Evolutionary conservation across 805 yeast species (phyloP).

Genomic region (Debaryomyces maramus): DNA sequence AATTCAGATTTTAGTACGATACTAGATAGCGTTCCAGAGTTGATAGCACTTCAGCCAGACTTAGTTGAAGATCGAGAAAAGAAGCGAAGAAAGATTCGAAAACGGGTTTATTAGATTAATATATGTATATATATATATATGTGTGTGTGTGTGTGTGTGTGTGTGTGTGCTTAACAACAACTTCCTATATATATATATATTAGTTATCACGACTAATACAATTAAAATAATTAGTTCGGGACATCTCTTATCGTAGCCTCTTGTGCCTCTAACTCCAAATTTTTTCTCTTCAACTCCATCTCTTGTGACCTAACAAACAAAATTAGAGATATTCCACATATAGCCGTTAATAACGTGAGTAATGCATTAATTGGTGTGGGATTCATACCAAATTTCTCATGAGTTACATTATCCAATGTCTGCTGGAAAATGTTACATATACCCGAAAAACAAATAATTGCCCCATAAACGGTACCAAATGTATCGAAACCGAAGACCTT

Average conservation of each 20-base stretch:
- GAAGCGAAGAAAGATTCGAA: conserved; percentile 13
- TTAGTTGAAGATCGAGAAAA: conserved; percentile 16
- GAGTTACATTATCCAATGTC: conserved; percentile 68
- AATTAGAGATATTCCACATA: conserved; percentile 50
- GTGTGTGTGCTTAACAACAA: no score
- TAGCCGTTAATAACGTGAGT: conserved; percentile 53
- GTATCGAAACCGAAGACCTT: conserved; percentile 92
- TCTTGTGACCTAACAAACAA: conserved; percentile 45
- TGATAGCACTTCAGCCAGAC: conserved; percentile 29
- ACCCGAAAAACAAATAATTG: conserved; percentile 81
- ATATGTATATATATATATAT: conserved; percentile 4
- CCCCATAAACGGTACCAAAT: conserved; percentile 89
- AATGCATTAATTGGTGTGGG: conserved; percentile 75
- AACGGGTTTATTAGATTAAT: conserved; percentile 5
- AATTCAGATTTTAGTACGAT: not conserved
- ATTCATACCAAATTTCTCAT: conserved; percentile 62
- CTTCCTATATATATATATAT: not conserved
- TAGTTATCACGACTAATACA: not conserved
- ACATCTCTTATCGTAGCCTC: conserved; percentile 50
- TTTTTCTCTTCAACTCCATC: conserved; percentile 45
- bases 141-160: not conserved
- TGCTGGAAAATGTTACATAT: conserved; percentile 74
- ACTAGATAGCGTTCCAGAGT: conserved; percentile 17
- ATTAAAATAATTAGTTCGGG: conserved; percentile 24
- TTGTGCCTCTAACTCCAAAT: conserved; percentile 63